Evolutionary conservation across 2,329 filamentous ascomycete genomes (phyloP).

Genomic region (Eurotiales sp.): DNA sequence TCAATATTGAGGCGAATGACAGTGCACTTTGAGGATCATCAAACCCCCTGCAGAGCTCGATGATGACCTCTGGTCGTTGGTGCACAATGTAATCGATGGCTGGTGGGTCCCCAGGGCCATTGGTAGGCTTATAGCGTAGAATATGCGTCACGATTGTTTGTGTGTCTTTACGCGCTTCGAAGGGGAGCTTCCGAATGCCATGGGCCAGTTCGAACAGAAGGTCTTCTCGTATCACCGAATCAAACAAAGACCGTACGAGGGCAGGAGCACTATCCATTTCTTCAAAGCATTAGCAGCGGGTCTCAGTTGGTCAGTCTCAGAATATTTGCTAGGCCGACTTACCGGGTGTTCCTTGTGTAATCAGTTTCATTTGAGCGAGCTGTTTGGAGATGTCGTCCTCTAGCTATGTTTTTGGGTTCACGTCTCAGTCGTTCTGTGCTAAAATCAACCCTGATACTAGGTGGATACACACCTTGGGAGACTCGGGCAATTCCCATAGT

Average conservation of each 20-base stretch:
- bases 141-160: slow-evolving; percentile 95
- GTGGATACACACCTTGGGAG: slow-evolving; percentile 50
- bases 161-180: slow-evolving; percentile 93
- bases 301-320: slow-evolving; percentile 14
- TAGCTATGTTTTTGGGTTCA: slow-evolving; percentile 56
- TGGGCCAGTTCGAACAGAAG: slow-evolving; percentile 79
- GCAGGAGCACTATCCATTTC: slow-evolving; percentile 84
- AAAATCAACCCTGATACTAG: slow-evolving; percentile 11
- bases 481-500: slow-evolving; percentile 55
- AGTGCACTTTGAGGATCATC: slow-evolving; percentile 87
- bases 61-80: slow-evolving; percentile 78
- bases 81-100: slow-evolving; percentile 86
- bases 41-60: slow-evolving; percentile 85
- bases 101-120: slow-evolving; percentile 69
- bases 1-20: slow-evolving; percentile 81
- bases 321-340: slow-evolving; percentile 6
- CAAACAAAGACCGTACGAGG: slow-evolving; percentile 81
- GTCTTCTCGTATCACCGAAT: slow-evolving; percentile 81
- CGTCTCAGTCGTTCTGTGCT: slow-evolving; percentile 13
- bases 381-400: slow-evolving; percentile 83
- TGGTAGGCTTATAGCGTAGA: slow-evolving; percentile 76
- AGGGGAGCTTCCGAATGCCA: slow-evolving; percentile 79
- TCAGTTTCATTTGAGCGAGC: slow-evolving; percentile 84
- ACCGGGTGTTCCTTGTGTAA: slow-evolving; percentile 92
- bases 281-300: slow-evolving; percentile 35